Evolutionary conservation across 2,329 filamentous ascomycete genomes (phyloP).

Genomic region (Neonectria punicea): DNA sequence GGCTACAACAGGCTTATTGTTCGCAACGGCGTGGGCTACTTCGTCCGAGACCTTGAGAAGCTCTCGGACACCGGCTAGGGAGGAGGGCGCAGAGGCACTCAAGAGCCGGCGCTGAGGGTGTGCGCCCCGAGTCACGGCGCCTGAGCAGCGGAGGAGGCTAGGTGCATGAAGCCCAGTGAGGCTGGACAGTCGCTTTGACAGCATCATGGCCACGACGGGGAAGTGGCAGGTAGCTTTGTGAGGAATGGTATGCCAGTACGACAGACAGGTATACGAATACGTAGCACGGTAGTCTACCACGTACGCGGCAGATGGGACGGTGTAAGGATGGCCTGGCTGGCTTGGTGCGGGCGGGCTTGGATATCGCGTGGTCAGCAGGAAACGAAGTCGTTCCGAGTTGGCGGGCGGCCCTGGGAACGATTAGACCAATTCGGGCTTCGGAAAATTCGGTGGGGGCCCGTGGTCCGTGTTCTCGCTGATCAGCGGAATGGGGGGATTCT

Average conservation of each 20-base stretch:
- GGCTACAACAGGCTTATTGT: slow-evolving; percentile 85
- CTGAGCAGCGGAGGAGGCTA: slow-evolving; percentile 30
- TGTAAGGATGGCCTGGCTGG: slow-evolving; percentile 10
- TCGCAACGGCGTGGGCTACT: slow-evolving; percentile 78
- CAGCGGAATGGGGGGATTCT: not conserved
- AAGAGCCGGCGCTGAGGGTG: slow-evolving; percentile 34
- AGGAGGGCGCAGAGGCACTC: slow-evolving; percentile 33
- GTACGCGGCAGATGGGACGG: slow-evolving; percentile 3
- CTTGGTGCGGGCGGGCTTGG: slow-evolving; percentile 3
- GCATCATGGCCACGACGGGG: slow-evolving; percentile 23
- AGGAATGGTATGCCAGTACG: not conserved
- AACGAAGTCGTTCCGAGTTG: slow-evolving; percentile 6
- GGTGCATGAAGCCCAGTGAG: slow-evolving; percentile 33
- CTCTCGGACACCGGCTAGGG: slow-evolving; percentile 46
- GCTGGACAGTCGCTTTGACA: slow-evolving; percentile 31
- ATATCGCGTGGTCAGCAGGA: slow-evolving; percentile 11
- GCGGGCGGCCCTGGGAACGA: not conserved
- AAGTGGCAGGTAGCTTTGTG: not conserved
- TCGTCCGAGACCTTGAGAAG: slow-evolving; percentile 83
- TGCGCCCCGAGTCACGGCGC: slow-evolving; percentile 29
- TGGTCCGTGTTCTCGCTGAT: not conserved
- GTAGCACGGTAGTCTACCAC: not conserved
- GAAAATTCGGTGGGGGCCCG: slow-evolving; percentile 5
- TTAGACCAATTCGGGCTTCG: not conserved
- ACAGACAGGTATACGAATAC: no score